Conservation (phyloP, 2,329 filamentous ascomycete species). For the Celoporthe dispersa region DNA sequence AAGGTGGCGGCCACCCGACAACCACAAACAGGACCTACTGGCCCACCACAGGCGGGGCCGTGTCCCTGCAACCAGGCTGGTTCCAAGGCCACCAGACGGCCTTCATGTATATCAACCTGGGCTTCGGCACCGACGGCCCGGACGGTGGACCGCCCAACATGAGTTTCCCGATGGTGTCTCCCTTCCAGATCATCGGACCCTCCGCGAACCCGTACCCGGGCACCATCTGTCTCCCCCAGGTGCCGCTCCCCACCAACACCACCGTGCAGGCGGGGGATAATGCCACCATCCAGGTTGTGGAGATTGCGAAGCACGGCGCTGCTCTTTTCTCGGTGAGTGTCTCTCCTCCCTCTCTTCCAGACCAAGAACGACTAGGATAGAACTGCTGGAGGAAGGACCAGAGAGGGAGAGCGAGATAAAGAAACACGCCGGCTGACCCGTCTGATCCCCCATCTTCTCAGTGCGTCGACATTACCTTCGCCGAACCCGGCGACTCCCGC, state of each 20-base stretch:
- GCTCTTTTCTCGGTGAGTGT: conserved; percentile 76
- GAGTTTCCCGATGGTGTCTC: conserved; percentile 78
- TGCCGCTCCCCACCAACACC: conserved; percentile 76
- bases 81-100: conserved; percentile 86
- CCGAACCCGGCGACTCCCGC: conserved; percentile 69
- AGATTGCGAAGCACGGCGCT: conserved; percentile 82
- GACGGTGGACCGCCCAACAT: conserved; percentile 77
- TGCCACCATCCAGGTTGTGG: conserved; percentile 87
- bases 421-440: neutral
- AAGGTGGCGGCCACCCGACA: conserved; percentile 81
- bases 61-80: conserved; percentile 93
- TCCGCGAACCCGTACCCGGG: conserved; percentile 84
- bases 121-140: conserved; percentile 72
- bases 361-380: too few species aligned
- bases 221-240: conserved; percentile 85
- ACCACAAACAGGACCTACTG: conserved; percentile 88
- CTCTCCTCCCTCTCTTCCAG: neutral
- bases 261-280: conserved; percentile 80
- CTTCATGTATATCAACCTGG: conserved; percentile 88
- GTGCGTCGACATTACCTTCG: conserved; percentile 96
- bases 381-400: too few species aligned
- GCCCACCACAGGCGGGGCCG: conserved; percentile 84
- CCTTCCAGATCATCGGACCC: conserved; percentile 84
- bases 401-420: too few species aligned
- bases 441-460: conserved; percentile 40